Percentiles rank a stretch among this genome's conserved stretches.
Conservation (phyloP, 2,329 filamentous ascomycete species). For the Calonectria honghensis region DNA sequence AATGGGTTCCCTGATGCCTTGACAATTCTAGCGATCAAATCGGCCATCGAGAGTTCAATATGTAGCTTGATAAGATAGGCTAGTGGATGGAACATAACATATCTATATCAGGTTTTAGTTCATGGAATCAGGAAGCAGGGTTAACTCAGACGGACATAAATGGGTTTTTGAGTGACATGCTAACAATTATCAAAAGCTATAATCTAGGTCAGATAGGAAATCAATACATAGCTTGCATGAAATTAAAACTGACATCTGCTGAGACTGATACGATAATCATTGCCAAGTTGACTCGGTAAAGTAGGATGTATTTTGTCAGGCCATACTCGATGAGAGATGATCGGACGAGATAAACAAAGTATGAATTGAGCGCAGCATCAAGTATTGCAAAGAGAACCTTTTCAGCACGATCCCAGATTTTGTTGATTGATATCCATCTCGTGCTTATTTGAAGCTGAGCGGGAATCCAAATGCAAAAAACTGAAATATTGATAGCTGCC, state of each 20-base stretch:
- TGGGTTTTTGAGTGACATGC: constrained; percentile 49
- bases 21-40: constrained; percentile 53
- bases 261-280: constrained; percentile 65
- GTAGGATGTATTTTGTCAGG: constrained; percentile 74
- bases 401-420: constrained; percentile 34
- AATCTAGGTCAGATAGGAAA: not conserved
- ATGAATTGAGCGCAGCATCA: constrained; percentile 68
- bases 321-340: constrained; percentile 83
- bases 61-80: constrained; percentile 54
- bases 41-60: constrained; percentile 53
- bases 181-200: constrained; percentile 49
- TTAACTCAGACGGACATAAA: constrained; percentile 43
- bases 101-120: constrained; percentile 41
- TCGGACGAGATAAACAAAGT: constrained; percentile 75
- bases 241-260: constrained; percentile 70
- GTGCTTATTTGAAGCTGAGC: constrained; percentile 36
- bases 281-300: constrained; percentile 32
- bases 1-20: constrained; percentile 47
- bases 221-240: not conserved
- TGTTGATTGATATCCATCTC: constrained; percentile 29
- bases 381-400: constrained; percentile 36
- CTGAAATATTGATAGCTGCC: constrained; percentile 33
- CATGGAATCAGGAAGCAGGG: too few relatives aligned
- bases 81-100: constrained; percentile 52
- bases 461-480: constrained; percentile 38